A percentile compares a stretch with the other conserved stretches of the same genome.
Evolutionary conservation across 148 eudicot genomes (phyloP).

Genomic region (Amaranthus cruentus): DNA sequence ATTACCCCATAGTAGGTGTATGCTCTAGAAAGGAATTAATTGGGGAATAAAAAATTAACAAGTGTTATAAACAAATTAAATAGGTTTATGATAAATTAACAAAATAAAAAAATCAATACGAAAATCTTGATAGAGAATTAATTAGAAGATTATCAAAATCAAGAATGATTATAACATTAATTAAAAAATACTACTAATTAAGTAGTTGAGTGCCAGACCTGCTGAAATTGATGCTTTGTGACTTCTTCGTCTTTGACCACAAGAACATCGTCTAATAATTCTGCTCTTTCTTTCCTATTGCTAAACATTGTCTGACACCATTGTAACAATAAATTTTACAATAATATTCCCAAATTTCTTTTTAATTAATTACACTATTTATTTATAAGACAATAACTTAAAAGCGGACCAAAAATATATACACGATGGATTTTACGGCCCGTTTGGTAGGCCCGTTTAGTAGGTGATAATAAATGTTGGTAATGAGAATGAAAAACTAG

Average conservation of each 20-base stretch:
- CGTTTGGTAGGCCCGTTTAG: no score
- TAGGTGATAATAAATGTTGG: no score
- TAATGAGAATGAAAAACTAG: no score
- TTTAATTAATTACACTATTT: no score
- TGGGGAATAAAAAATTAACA: not conserved
- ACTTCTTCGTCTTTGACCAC: constrained; percentile 31
- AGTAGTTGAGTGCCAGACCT: constrained; percentile 22
- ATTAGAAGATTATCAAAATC: not conserved
- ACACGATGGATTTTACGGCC: no score
- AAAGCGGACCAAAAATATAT: no score
- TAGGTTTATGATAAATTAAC: no score
- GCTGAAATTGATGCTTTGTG: constrained; percentile 17
- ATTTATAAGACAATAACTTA: no score
- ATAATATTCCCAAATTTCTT: no score
- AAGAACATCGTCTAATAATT: constrained; percentile 30
- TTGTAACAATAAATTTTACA: not conserved
- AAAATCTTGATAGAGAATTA: not conserved
- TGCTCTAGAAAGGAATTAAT: constrained; percentile 22
- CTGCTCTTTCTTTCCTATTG: constrained; percentile 37
- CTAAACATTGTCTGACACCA: constrained; percentile 32
- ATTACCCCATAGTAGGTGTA: constrained; percentile 46
- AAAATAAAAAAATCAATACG: not conserved
- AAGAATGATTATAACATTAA: no score
- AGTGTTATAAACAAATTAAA: not conserved
- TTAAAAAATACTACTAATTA: no score